phyloP scores from a whole-genome alignment of 2,329 filamentous ascomycete species.

The Paracoccidioides brasiliensis region DNA sequence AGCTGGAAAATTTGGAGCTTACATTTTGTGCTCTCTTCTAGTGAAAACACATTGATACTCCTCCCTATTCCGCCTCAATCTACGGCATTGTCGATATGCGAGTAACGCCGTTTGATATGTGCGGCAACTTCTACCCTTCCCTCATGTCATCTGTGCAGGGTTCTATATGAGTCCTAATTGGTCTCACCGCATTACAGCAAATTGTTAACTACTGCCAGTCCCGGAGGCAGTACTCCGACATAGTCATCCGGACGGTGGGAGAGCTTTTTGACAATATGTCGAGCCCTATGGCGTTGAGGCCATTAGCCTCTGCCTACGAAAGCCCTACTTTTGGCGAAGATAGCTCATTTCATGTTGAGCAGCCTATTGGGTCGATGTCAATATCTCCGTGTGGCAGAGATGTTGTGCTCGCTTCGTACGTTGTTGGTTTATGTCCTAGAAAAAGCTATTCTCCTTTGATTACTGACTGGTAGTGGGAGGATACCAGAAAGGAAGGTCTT shows the following conservation, averaged over 20 bases:
- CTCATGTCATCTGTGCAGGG: neutral
- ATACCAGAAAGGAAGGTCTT: constrained; percentile 59
- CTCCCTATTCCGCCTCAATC: neutral
- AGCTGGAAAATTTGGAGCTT: neutral
- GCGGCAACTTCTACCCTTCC: neutral
- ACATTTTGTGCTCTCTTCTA: neutral
- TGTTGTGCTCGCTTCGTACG: constrained; percentile 69
- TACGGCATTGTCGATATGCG: neutral
- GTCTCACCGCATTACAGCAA: neutral
- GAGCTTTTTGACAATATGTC: constrained; percentile 5
- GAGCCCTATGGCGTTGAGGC: constrained; percentile 18
- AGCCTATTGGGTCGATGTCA: constrained; percentile 71
- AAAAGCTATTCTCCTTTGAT: neutral
- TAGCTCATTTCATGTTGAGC: constrained; percentile 69
- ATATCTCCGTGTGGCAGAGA: constrained; percentile 87
- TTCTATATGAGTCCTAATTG: neutral
- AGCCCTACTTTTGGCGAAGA: constrained; percentile 80
- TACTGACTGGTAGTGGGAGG: constrained; percentile 7
- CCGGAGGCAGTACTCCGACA: neutral
- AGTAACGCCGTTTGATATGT: neutral
- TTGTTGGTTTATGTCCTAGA: constrained; percentile 2
- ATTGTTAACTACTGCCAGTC: neutral
- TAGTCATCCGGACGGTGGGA: neutral
- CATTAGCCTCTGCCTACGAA: constrained; percentile 51
- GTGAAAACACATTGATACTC: neutral